phyloP scores from a whole-genome alignment of 75 land plant species.

The Azolla pinnata region DNA sequence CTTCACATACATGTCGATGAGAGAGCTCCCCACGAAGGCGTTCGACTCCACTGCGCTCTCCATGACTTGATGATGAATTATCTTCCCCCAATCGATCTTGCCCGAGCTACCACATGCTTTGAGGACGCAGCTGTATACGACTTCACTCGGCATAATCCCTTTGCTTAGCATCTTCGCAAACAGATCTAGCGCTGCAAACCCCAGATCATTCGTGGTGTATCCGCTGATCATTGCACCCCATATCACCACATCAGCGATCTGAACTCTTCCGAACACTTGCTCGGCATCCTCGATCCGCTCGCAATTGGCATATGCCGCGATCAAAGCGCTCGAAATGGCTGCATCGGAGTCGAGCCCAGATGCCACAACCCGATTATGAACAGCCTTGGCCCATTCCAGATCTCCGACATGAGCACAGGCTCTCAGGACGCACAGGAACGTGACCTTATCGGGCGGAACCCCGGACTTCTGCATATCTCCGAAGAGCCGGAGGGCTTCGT shows the following conservation, averaged over 20 bases:
- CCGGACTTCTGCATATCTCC: background rate
- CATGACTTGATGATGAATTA: background rate
- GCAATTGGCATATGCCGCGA: slow-evolving; percentile 34
- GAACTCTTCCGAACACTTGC: slow-evolving; percentile 12
- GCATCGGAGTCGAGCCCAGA: slow-evolving; percentile 17
- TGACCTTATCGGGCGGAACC: slow-evolving; percentile 10
- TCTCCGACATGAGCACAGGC: no score
- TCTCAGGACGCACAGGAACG: slow-evolving; percentile 31
- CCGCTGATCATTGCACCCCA: slow-evolving; percentile 37
- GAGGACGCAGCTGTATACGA: slow-evolving; percentile 20
- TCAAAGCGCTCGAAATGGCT: slow-evolving; percentile 16
- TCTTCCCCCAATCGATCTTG: background rate
- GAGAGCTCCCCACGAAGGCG: background rate
- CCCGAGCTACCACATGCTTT: slow-evolving; percentile 4
- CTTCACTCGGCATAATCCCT: slow-evolving; percentile 12
- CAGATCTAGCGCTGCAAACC: slow-evolving; percentile 15
- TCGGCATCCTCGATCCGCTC: slow-evolving; percentile 21
- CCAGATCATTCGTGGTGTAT: slow-evolving; percentile 19
- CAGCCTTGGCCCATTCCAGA: no score
- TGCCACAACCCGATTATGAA: slow-evolving; percentile 30
- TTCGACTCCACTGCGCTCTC: background rate
- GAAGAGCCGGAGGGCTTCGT: background rate
- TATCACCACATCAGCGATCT: slow-evolving; percentile 10
- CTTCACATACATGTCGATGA: background rate
- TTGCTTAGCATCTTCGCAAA: slow-evolving; percentile 18